Evolutionary conservation across 805 yeast species (phyloP).

Genomic region (Metschnikowia gruessii): DNA sequence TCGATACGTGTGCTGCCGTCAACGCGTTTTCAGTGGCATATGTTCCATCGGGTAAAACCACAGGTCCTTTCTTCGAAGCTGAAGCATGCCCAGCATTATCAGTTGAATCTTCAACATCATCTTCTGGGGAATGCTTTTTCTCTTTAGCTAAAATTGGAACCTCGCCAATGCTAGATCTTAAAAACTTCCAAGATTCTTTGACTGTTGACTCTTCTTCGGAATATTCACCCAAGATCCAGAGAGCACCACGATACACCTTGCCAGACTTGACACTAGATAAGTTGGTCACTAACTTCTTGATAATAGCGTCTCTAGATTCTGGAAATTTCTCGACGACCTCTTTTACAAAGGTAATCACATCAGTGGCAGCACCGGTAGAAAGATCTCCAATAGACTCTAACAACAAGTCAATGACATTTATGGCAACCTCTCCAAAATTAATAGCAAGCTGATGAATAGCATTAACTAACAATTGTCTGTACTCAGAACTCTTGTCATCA

Average conservation of each 20-base stretch:
- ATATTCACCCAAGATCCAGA: constrained; percentile 97
- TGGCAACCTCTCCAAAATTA: constrained; percentile 85
- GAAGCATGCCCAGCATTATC: not conserved
- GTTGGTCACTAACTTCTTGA: constrained; percentile 58
- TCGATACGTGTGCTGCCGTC: constrained; percentile 42
- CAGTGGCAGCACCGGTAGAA: constrained; percentile 81
- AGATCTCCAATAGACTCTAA: constrained; percentile 84
- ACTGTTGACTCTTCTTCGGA: constrained; percentile 66
- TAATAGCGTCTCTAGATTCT: constrained; percentile 61
- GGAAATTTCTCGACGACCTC: constrained; percentile 94
- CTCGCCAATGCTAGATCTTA: constrained; percentile 82
- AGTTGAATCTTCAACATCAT: constrained; percentile 23
- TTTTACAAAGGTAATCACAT: constrained; percentile 86
- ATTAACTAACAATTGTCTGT: constrained; percentile 82
- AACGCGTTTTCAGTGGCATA: constrained; percentile 92
- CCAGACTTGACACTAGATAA: constrained; percentile 75
- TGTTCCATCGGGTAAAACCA: constrained; percentile 96
- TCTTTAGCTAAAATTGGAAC: constrained; percentile 84
- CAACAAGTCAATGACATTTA: constrained; percentile 82
- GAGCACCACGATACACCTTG: constrained; percentile 86
- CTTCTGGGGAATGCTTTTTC: constrained; percentile 36
- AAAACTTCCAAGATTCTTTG: constrained; percentile 80
- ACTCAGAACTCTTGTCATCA: constrained; percentile 80
- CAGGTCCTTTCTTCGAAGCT: constrained; percentile 54
- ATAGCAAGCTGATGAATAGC: constrained; percentile 89